Conservation (phyloP, 148 eudicot species). For the Spergularia marina region DNA sequence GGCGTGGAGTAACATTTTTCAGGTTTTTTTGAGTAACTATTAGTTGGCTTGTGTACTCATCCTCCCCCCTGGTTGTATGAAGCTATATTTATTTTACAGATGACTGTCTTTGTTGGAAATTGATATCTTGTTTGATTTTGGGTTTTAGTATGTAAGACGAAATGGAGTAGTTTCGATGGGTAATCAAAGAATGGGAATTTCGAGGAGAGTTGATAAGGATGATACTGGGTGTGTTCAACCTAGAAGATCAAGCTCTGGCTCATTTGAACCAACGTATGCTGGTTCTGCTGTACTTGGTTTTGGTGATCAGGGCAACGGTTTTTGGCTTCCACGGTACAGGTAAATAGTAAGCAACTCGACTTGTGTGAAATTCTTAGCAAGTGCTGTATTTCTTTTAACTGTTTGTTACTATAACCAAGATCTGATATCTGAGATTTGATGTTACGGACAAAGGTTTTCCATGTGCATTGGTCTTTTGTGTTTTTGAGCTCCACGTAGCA, state of each 20-base stretch:
- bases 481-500: background rate
- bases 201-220: constrained; percentile 14
- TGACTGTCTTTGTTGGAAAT: background rate
- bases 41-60: background rate
- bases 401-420: background rate
- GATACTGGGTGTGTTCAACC: constrained; percentile 18
- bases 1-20: background rate
- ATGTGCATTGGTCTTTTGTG: background rate
- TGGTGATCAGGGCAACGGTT: constrained; percentile 20
- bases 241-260: constrained; percentile 10
- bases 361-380: too few species aligned
- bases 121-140: constrained; percentile 7
- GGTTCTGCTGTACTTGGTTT: constrained; percentile 15
- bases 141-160: constrained; percentile 19
- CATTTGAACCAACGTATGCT: constrained; percentile 6
- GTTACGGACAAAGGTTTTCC: background rate
- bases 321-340: constrained; percentile 34
- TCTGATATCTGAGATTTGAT: background rate
- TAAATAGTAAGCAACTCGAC: background rate
- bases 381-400: background rate
- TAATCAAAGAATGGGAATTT: constrained; percentile 14
- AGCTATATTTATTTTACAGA: background rate
- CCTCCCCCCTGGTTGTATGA: background rate
- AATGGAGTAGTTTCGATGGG: constrained; percentile 5
- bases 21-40: background rate